phyloP scores from a whole-genome alignment of 495 filamentous ascomycete genomes.

The Neurospora sp. region DNA sequence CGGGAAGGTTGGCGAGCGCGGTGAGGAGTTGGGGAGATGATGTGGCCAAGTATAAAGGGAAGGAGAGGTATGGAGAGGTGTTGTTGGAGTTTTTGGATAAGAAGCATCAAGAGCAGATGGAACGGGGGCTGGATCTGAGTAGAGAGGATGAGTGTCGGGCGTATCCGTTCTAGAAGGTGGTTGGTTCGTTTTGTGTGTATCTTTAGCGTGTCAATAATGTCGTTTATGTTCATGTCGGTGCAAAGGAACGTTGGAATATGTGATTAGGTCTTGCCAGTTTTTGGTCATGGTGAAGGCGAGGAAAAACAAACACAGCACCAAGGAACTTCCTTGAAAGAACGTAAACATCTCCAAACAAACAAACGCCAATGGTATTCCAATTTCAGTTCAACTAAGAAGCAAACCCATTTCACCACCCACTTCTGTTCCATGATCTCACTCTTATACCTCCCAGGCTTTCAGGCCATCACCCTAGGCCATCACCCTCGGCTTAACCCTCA shows the following conservation, averaged over 20 bases:
- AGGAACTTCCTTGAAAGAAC: background rate
- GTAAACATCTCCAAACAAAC: background rate
- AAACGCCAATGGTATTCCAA: background rate
- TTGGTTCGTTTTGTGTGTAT: background rate
- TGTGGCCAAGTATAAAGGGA: slow-evolving; percentile 76
- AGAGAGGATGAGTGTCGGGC: slow-evolving; percentile 48
- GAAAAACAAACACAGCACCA: background rate
- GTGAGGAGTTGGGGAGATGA: slow-evolving; percentile 81
- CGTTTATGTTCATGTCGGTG: background rate
- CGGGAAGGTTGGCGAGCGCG: slow-evolving; percentile 60
- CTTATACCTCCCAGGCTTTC: background rate
- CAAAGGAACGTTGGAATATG: background rate
- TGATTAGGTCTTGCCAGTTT: background rate
- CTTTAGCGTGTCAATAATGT: background rate
- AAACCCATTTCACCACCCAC: background rate
- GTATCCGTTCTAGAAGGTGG: slow-evolving; percentile 10
- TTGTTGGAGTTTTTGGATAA: slow-evolving; percentile 73
- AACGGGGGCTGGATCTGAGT: slow-evolving; percentile 49
- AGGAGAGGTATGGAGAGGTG: slow-evolving; percentile 67
- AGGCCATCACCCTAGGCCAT: background rate
- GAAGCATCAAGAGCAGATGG: slow-evolving; percentile 70
- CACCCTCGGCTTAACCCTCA: slow-evolving; percentile 30
- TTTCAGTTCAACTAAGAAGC: background rate
- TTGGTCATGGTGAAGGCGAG: background rate
- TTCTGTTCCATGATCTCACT: background rate